These are phyloP conservation scores for Saccharum hybrid DNA, from an alignment of 202 grass and related monocot species.

Conservation along the genomic window DNA sequence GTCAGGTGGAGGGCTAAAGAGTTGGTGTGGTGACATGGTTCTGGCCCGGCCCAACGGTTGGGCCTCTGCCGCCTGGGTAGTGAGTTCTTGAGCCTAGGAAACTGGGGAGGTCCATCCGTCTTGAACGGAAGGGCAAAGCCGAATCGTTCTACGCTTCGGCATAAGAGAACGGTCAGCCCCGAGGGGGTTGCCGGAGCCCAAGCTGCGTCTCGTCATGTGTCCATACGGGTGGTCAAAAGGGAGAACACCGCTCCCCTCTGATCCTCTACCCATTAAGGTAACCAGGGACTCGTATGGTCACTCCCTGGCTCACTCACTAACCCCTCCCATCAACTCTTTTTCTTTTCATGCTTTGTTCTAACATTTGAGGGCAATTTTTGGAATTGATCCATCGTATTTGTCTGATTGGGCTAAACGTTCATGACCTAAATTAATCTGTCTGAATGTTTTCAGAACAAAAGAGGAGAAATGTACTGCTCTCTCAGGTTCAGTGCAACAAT, in stretches of 20 bases:
- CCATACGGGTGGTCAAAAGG: background rate
- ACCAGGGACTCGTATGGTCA: background rate
- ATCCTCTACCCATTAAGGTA: background rate
- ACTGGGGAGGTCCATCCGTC: background rate
- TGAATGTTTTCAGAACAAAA: background rate
- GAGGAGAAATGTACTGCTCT: background rate
- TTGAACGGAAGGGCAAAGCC: background rate
- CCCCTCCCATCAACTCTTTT: slow-evolving; percentile 33
- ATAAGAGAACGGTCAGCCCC: background rate
- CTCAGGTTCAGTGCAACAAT: no score
- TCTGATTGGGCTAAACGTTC: no score
- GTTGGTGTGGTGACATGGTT: background rate
- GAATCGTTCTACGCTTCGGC: background rate
- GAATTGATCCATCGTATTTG: no score
- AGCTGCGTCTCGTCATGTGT: background rate
- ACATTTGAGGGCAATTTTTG: background rate
- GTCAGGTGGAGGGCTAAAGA: slow-evolving; percentile 27
- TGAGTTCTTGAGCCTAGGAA: background rate
- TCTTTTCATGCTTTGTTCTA: background rate
- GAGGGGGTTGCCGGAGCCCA: background rate
- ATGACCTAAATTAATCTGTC: no score
- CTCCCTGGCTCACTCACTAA: slow-evolving; percentile 20
- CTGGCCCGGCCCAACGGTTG: background rate
- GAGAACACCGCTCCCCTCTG: background rate
- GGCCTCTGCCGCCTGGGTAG: background rate